phyloP scores from a whole-genome alignment of 768 basidiomycete genomes.

The Naganishia onofrii region DNA sequence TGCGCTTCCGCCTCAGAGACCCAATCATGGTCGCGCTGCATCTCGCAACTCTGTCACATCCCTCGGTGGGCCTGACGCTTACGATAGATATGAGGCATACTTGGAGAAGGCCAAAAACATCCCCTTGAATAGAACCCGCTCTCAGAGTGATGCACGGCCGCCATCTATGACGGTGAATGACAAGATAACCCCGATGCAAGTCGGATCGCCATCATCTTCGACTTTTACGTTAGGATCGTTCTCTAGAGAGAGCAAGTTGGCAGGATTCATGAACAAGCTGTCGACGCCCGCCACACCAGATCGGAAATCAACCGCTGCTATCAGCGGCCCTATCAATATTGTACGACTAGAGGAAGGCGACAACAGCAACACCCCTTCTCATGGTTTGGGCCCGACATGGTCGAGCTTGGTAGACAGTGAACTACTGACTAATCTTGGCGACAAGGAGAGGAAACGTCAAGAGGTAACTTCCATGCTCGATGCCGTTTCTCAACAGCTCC shows the following conservation, averaged over 20 bases:
- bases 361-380: background rate
- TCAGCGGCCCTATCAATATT: constrained; percentile 56
- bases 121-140: constrained; percentile 18
- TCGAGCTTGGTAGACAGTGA: constrained; percentile 82
- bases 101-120: constrained; percentile 55
- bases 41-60: constrained; percentile 53
- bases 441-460: constrained; percentile 76
- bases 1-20: constrained; percentile 27
- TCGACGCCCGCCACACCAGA: constrained; percentile 16
- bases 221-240: constrained; percentile 11
- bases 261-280: constrained; percentile 30
- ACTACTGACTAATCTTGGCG: constrained; percentile 75
- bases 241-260: constrained; percentile 19
- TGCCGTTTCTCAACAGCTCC: background rate
- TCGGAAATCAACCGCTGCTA: constrained; percentile 58
- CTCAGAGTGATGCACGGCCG: constrained; percentile 56
- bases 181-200: background rate
- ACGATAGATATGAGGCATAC: constrained; percentile 82
- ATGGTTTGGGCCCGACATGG: constrained; percentile 67
- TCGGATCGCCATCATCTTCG: constrained; percentile 24
- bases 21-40: background rate
- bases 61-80: constrained; percentile 75
- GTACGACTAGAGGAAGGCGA: constrained; percentile 16
- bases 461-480: constrained; percentile 59
- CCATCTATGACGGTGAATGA: constrained; percentile 49